These are phyloP conservation scores for Ambrosiella cleistominuta DNA, from an alignment of 2,329 filamentous ascomycete species.

Conservation along the genomic window DNA sequence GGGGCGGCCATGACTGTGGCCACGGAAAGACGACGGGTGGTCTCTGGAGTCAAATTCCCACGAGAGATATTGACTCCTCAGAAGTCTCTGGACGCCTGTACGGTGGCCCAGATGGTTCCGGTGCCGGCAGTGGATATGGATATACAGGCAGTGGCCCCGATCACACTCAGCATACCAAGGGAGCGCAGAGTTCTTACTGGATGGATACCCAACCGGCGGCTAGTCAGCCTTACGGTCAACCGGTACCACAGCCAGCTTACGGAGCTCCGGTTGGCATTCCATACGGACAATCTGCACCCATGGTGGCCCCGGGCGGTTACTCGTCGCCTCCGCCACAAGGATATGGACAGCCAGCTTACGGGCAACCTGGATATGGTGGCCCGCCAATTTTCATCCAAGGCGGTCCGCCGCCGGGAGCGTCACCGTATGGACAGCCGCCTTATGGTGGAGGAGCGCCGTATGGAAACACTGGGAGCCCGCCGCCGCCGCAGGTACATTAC, in stretches of 20 bases:
- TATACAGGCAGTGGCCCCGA: constrained; percentile 3
- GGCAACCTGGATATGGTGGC: background rate
- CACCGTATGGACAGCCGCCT: background rate
- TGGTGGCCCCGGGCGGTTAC: background rate
- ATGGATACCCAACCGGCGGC: constrained; percentile 1
- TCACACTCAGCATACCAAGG: background rate
- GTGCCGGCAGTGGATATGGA: constrained; percentile 1
- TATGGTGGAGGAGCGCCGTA: background rate
- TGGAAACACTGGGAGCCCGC: background rate
- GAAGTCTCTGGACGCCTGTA: constrained; percentile 3
- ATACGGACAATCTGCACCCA: background rate
- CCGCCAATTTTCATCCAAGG: too few species aligned
- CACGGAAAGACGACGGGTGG: constrained; percentile 42
- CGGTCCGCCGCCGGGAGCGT: background rate
- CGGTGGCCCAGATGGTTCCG: background rate
- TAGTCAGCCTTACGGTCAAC: constrained; percentile 2
- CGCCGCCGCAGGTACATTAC: constrained; percentile 1
- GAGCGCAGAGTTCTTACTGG: constrained; percentile 11
- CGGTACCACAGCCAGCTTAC: background rate
- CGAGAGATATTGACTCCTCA: constrained; percentile 29
- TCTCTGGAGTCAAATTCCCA: constrained; percentile 44
- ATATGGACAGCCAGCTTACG: background rate
- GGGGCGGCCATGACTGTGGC: constrained; percentile 30
- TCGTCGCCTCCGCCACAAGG: background rate
- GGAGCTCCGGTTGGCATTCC: background rate